phyloP scores from a whole-genome alignment of 2,329 filamentous ascomycete species.

The Pseudogymnoascus sp. region DNA sequence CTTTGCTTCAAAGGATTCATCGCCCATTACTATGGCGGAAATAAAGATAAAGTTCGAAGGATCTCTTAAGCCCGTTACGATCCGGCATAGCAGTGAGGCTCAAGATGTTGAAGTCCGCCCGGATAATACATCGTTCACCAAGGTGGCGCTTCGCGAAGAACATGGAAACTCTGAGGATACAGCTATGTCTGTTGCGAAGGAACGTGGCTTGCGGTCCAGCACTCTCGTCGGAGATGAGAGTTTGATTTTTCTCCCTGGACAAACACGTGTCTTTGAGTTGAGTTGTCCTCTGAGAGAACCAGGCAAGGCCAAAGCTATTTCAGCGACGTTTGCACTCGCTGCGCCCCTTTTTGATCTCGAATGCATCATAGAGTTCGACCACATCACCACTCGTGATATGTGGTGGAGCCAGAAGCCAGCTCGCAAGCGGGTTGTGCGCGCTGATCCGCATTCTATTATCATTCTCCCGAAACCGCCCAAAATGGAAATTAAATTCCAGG shows the following conservation, averaged over 20 bases:
- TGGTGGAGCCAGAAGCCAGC: slow-evolving; percentile 44
- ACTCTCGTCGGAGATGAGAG: slow-evolving; percentile 51
- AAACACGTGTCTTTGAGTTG: slow-evolving; percentile 66
- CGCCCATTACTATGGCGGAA: slow-evolving; percentile 46
- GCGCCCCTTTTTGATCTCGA: slow-evolving; percentile 61
- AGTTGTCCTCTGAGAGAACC: slow-evolving; percentile 71
- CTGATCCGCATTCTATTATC: slow-evolving; percentile 52
- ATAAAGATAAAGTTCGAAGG: slow-evolving; percentile 52
- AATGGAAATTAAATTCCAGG: slow-evolving; percentile 65
- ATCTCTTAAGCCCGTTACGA: slow-evolving; percentile 48
- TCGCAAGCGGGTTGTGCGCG: slow-evolving; percentile 43
- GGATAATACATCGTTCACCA: slow-evolving; percentile 17
- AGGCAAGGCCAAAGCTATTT: slow-evolving; percentile 64
- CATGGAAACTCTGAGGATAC: background rate
- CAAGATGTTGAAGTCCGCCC: slow-evolving; percentile 15
- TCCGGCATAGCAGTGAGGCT: slow-evolving; percentile 33
- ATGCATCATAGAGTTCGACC: slow-evolving; percentile 53
- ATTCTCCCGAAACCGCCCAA: slow-evolving; percentile 89
- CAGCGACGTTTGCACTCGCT: slow-evolving; percentile 57
- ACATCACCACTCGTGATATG: slow-evolving; percentile 37
- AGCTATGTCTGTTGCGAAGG: background rate
- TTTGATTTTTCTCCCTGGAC: slow-evolving; percentile 59
- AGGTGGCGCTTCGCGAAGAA: slow-evolving; percentile 7
- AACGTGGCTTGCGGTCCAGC: background rate
- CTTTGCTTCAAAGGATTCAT: slow-evolving; percentile 46